A percentile compares a stretch with the other conserved stretches of the same genome.
Evolutionary conservation across 352 stramenopile species (phyloP).

Genomic region (Pythium angustatum): DNA sequence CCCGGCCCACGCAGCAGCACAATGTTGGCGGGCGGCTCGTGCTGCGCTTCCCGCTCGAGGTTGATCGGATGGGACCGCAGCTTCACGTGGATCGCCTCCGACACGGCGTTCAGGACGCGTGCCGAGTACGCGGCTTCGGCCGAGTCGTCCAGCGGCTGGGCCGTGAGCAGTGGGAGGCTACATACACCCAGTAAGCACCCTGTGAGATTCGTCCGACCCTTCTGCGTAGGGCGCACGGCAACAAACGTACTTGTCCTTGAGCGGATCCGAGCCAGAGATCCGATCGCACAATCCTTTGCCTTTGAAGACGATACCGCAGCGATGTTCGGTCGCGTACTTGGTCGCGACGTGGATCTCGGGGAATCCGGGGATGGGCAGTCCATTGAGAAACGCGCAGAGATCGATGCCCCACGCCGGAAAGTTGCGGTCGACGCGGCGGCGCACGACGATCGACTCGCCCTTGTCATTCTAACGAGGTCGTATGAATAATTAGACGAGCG

Average conservation of each 20-base stretch:
- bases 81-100: conserved; percentile 58
- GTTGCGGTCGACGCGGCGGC: conserved; percentile 81
- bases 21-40: conserved; percentile 79
- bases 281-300: conserved; percentile 77
- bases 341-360: conserved; percentile 67
- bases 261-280: conserved; percentile 84
- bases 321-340: conserved; percentile 89
- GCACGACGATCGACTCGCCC: conserved; percentile 63
- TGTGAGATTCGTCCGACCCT: too few relatives aligned
- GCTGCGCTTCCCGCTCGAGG: conserved; percentile 42
- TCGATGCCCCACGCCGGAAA: conserved; percentile 84
- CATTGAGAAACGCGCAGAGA: conserved; percentile 75
- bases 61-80: conserved; percentile 82
- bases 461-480: conserved; percentile 44
- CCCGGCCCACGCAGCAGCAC: conserved; percentile 83
- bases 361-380: conserved; percentile 56
- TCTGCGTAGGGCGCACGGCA: not conserved
- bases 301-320: conserved; percentile 87
- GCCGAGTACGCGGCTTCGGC: conserved; percentile 76
- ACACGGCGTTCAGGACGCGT: conserved; percentile 76
- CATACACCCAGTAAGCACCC: not conserved
- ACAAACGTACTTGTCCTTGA: conserved; percentile 83
- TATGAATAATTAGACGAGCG: too few relatives aligned
- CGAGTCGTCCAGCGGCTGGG: conserved; percentile 60
- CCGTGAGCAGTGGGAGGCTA: conserved; percentile 67